Conservation (phyloP, 805 yeast species). For the Candida qinlingensis region DNA sequence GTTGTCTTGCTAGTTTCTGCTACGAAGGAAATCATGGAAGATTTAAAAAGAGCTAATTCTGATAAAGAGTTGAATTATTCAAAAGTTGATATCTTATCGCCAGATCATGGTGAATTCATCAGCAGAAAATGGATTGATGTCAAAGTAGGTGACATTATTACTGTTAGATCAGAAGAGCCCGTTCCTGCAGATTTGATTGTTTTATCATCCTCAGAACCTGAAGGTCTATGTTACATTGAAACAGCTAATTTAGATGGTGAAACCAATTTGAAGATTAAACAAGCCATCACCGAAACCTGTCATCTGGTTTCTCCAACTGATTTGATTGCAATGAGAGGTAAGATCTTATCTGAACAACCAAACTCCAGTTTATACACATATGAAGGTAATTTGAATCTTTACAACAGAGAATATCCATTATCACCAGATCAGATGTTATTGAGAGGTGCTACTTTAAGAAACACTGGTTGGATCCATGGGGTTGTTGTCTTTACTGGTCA, state of each 20-base stretch:
- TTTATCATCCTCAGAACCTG: slow-evolving; percentile 92
- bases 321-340: slow-evolving; percentile 48
- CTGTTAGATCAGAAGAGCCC: slow-evolving; percentile 80
- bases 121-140: slow-evolving; percentile 79
- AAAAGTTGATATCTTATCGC: slow-evolving; percentile 54
- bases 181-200: slow-evolving; percentile 90
- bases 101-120: slow-evolving; percentile 54
- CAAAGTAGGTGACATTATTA: slow-evolving; percentile 85
- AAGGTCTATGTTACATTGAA: slow-evolving; percentile 94
- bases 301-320: slow-evolving; percentile 61
- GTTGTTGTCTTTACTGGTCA: slow-evolving; percentile 95
- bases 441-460: slow-evolving; percentile 93
- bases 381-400: slow-evolving; percentile 72
- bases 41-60: slow-evolving; percentile 78
- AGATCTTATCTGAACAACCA: slow-evolving; percentile 81
- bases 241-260: slow-evolving; percentile 98
- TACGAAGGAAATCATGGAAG: slow-evolving; percentile 85
- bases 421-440: slow-evolving; percentile 87
- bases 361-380: slow-evolving; percentile 91
- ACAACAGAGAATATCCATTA: slow-evolving; percentile 59
- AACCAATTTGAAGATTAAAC: slow-evolving; percentile 93
- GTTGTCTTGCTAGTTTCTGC: slow-evolving; percentile 90
- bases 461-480: slow-evolving; percentile 94
- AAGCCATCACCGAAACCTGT: slow-evolving; percentile 75
- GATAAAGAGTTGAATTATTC: slow-evolving; percentile 88